Base-by-base conservation (phyloP, 2,329 filamentous ascomycete genomes). In the Apiospora rasikravindrae region DNA sequence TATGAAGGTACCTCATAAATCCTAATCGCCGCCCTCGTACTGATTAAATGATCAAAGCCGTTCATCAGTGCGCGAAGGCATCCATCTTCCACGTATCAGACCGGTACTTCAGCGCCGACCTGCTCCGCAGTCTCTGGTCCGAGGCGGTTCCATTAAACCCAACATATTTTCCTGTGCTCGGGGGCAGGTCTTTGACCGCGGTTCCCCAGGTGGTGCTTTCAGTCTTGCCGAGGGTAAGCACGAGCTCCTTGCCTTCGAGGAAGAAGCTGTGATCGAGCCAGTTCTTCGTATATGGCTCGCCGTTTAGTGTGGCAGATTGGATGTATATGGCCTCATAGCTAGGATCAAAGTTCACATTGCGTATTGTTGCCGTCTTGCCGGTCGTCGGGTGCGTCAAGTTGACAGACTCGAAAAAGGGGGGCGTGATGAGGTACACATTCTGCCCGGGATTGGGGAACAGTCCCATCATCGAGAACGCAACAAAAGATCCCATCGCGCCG, bases 251-350 rank as follows among this genome's bases (percentile, higher is more conserved):
- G 1, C 92, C 92, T 6, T 92, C 85, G 0, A 87, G 82, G 77
- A 93, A 93, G 77, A 94, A 93, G 68, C 85, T 87, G 81, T 94
- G 91, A 51, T 87, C 86, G 19, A 94, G 82, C 91, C 91, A 94
- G 77, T 89, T 93, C 81, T 85, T 88, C 0, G 85, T 88, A 77
- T 91, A 93, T 0, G 83, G 78, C 75, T 86, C 75, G 1, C 91
- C 91, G 76, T 94, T 80, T 42, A 93, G 81, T 8, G 85, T 93
- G 1, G 88, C 92, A 57, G 83, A 89, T 81, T 93, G 91, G 14
- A 94, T 89, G 73, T 89, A 93, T 0, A 93, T 86, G 22, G 85
- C 85, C 73, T 84, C 77, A 73, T 92, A 91, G 0, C 69, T 77
- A 0, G 89, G 78, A 70, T 93, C 91, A 73, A 92, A 93, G 74